Evolutionary conservation across 169 alveolate genomes (phyloP), one percentile per base, ranked within the genome.

Genomic region (Besnoitia besnoiti): DNA sequence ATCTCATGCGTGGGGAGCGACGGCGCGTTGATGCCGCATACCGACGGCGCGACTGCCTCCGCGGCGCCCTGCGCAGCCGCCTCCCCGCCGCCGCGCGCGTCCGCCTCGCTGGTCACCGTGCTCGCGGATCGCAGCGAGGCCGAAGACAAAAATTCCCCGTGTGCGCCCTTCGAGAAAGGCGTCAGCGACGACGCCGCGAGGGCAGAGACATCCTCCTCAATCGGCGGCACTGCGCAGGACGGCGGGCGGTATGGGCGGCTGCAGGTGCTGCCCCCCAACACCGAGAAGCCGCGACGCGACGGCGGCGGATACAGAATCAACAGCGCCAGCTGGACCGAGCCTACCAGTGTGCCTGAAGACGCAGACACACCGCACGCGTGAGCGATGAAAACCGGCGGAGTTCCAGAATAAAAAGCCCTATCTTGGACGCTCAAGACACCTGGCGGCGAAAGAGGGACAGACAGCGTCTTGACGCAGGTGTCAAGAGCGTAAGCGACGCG

Each of bases 1-100:
- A 77, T 77, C 59, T 77, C 87, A 24, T 77, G 87, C 8, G 87
- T 77, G 59, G 87, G 87, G 21, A 77, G 59, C 7, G 87, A 77
- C 59, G 87, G 87, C 33, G 87, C 55, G 40, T 77, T 77, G 4
- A 40, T 27, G 8, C 85, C 85, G 55, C 87, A 77, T 5, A 77
- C 61, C n/a, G 87, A 77, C 33, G 37, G 0, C 14, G 16, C 3
- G 33, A 0, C 67, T 3, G 67, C n/a, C 33, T 10, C 30, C 55
- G 55, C 55, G 55, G 67, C 12, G 1, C n/a, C n/a, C n/a, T n/a
- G n/a, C 67, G 67, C 67, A 55, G 30, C 33, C 67, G 12, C 30
- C 3, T 55, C 67, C 3, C n/a, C 67, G 67, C 7, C 67, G 4
- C 67, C 4, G 24, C 5, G 27, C 12, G 24, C 27, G 67, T n/a